These are phyloP conservation scores for Wickerhamomyces ciferrii DNA, from an alignment of 805 yeast species.

Conservation along the genomic window DNA sequence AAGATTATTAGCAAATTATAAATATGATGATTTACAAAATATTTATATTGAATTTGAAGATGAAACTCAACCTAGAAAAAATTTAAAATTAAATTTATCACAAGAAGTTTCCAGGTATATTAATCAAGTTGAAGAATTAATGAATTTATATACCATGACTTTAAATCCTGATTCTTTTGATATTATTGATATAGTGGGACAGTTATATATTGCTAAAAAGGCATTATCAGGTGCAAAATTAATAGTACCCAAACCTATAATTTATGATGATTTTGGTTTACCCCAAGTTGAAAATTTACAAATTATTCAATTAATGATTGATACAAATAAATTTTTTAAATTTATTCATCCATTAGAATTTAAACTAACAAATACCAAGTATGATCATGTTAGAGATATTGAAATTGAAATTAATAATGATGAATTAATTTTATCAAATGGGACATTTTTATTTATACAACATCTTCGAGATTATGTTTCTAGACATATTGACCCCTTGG, in stretches of 20 bases:
- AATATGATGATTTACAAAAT: conserved; percentile 8
- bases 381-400: neutral
- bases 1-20: conserved; percentile 15
- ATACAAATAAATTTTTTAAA: neutral
- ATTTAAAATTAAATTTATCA: conserved; percentile 9
- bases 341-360: neutral
- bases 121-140: neutral
- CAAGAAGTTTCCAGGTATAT: conserved; percentile 6
- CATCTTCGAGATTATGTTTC: conserved; percentile 11
- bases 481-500: neutral
- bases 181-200: conserved; percentile 7
- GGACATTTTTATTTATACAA: conserved; percentile 7
- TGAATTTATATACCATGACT: neutral
- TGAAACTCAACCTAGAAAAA: conserved; percentile 3
- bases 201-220: conserved; percentile 12
- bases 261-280: neutral
- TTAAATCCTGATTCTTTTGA: neutral
- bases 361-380: neutral
- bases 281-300: neutral
- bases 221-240: conserved; percentile 5
- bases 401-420: neutral
- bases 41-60: conserved; percentile 12
- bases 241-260: neutral
- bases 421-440: conserved; percentile 9
- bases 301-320: neutral